Conservation (phyloP, 2,329 filamentous ascomycete genomes). For the Aspergillus transmontanensis region DNA sequence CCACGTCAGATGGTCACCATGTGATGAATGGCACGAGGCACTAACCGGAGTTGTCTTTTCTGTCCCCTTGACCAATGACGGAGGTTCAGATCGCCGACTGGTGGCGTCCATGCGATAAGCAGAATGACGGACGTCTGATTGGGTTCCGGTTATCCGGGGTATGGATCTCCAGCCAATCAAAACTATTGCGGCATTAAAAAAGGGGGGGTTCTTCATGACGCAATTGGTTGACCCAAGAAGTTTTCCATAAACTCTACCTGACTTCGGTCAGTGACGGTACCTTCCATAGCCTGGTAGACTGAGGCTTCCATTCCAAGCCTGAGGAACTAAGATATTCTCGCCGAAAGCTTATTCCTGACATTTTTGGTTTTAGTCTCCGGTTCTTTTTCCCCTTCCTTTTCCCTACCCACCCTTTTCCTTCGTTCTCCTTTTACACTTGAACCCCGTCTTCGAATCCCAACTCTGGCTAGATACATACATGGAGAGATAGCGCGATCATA, state of each 20-base stretch:
- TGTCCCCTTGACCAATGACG: background rate
- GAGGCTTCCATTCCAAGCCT: background rate
- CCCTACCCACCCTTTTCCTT: background rate
- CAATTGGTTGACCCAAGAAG: conserved; percentile 1
- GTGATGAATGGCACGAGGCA: background rate
- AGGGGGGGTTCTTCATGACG: conserved; percentile 6
- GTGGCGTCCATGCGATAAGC: background rate
- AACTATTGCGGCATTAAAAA: no score
- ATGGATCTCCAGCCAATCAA: conserved; percentile 6
- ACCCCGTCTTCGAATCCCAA: no score
- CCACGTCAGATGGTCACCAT: background rate
- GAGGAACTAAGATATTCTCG: background rate
- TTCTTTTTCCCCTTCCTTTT: background rate
- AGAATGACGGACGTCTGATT: background rate
- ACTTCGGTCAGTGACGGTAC: no score
- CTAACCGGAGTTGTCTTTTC: background rate
- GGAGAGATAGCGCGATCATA: background rate
- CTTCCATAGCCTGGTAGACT: no score
- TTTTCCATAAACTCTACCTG: background rate
- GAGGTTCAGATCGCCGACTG: background rate
- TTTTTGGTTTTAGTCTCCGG: no score
- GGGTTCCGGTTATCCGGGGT: background rate
- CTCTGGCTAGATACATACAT: background rate
- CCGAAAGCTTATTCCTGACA: background rate
- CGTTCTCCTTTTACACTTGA: no score